Conservation (phyloP, 352 stramenopile species). For the Pythium grandisporangium region DNA sequence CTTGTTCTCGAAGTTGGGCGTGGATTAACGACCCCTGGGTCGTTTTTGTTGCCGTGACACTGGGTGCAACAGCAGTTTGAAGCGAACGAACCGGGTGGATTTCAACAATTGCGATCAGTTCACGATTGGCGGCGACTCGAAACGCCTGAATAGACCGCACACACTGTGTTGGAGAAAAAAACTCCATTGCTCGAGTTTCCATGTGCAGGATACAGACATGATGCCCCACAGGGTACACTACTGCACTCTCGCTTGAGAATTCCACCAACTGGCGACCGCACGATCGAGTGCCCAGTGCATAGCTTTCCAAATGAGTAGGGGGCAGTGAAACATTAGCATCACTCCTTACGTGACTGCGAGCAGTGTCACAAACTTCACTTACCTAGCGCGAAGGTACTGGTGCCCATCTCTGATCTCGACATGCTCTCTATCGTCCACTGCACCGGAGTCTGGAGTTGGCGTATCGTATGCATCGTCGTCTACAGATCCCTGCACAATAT, state of each 20-base stretch:
- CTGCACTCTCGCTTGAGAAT: constrained; percentile 39
- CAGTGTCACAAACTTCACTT: too few relatives aligned
- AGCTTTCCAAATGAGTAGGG: constrained; percentile 14
- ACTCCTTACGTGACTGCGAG: too few relatives aligned
- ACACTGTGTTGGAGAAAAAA: constrained; percentile 46
- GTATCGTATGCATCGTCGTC: too few relatives aligned
- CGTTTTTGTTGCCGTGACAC: constrained; percentile 1
- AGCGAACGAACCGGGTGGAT: constrained; percentile 17
- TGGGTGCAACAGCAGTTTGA: neutral
- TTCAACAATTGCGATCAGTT: constrained; percentile 61
- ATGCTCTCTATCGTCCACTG: too few relatives aligned
- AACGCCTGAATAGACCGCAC: constrained; percentile 55
- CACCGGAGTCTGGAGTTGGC: too few relatives aligned
- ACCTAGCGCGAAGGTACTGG: neutral
- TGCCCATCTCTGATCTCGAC: neutral
- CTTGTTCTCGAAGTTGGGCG: constrained; percentile 17
- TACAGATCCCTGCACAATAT: too few relatives aligned
- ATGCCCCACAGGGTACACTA: constrained; percentile 61
- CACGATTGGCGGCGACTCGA: constrained; percentile 53
- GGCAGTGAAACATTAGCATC: neutral
- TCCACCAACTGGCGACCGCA: constrained; percentile 26
- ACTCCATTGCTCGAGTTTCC: constrained; percentile 55
- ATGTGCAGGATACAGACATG: constrained; percentile 57
- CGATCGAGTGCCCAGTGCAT: constrained; percentile 20
- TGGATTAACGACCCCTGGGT: neutral